Evolutionary conservation across 768 basidiomycete genomes (phyloP), one percentile per base, ranked within the genome.

Genomic region (Chalciporus pseudorubinellus): DNA sequence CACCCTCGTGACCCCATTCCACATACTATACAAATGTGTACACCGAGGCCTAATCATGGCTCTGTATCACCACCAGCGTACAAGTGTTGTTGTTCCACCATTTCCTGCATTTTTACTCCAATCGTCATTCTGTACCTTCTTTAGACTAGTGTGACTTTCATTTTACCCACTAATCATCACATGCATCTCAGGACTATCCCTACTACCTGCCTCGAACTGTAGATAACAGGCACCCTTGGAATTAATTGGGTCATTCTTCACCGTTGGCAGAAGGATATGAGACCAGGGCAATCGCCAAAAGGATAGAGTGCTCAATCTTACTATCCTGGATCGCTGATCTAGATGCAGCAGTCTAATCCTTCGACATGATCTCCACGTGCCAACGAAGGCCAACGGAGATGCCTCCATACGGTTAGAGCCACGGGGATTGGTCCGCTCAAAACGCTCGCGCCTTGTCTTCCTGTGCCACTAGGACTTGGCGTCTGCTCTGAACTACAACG

Each of bases 1-100:
- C 50, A 45, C 52, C 20, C 31, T 31, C 46, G 29, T 54, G 39
- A 33, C 44, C 40, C 45, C 41, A 24, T 44, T 44, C 50, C 57
- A 44, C 54, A 52, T 62, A 58, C 49, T 61, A 55, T 58, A 70
- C 29, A 41, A 50, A 48, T 42, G 31, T 56, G 36, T 41, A 39
- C 9, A 48, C 50, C 46, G 31, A 44, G 48, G 45, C 26, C 41
- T 56, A 66, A 56, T 65, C 29, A 26, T 57, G 53, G 31, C 19
- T 28, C 28, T 58, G 52, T 58, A 70, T 59, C 47, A 10, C 10
- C 34, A 18, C 22, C 38, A 39, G 20, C 39, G 19, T 48, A 31
- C n/a, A 36, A 36, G n/a, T 36, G 34, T 36, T 36, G 34, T 21
- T 51, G 53, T 53, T 49, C 46, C 40, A 29, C 41, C 42, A 45